Evolutionary conservation across 2,329 filamentous ascomycete genomes (phyloP).

Genomic region (Fusarium ambrosium): DNA sequence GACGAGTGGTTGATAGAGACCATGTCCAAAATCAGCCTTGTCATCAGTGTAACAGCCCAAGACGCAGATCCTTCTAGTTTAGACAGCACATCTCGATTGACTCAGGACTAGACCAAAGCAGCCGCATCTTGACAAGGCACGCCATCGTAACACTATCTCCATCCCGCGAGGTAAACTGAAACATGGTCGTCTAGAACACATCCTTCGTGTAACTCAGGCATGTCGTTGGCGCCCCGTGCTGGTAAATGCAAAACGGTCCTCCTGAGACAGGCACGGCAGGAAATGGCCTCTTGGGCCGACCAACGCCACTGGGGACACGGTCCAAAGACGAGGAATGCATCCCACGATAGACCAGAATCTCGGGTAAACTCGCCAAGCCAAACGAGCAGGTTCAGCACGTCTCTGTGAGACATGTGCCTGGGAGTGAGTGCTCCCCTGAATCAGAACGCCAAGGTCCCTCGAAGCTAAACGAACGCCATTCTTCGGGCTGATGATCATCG

Average conservation of each 20-base stretch:
- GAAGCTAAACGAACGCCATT: background rate
- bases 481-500: background rate
- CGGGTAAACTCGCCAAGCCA: background rate
- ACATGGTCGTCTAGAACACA: background rate
- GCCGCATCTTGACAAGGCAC: background rate
- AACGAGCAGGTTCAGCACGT: background rate
- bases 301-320: background rate
- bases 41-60: background rate
- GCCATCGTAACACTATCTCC: background rate
- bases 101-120: background rate
- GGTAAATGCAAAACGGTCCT: conserved; percentile 5
- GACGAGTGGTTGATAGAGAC: background rate
- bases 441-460: background rate
- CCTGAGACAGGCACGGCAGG: background rate
- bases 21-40: background rate
- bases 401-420: background rate
- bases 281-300: background rate
- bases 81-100: background rate
- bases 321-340: conserved; percentile 18
- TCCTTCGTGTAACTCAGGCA: background rate
- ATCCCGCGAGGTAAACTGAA: background rate
- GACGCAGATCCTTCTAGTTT: background rate
- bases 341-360: background rate
- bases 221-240: background rate
- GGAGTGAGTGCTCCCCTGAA: background rate